Evolutionary conservation across 2,329 filamentous ascomycete species (phyloP).

Genomic region (Canariomyces notabilis): DNA sequence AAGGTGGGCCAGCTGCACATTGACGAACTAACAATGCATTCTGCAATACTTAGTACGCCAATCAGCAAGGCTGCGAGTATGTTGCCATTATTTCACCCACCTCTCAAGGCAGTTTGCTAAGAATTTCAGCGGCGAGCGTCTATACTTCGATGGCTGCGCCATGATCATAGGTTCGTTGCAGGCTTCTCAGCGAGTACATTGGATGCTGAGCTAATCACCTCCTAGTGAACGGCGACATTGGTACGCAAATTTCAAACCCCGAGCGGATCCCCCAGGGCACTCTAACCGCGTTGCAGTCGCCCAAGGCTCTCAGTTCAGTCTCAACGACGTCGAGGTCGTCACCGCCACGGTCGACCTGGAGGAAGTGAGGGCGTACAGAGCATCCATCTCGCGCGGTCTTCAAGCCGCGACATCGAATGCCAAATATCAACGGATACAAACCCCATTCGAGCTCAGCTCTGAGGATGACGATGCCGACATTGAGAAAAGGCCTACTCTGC

Average conservation of each 20-base stretch:
- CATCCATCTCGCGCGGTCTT: conserved; percentile 49
- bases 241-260: not conserved
- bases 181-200: too few species aligned
- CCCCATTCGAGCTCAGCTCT: conserved; percentile 30
- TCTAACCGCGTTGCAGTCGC: conserved; percentile 57
- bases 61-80: conserved; percentile 50
- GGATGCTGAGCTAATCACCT: not conserved
- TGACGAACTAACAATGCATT: not conserved
- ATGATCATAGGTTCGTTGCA: conserved; percentile 46
- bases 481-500: conserved; percentile 27
- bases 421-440: conserved; percentile 42
- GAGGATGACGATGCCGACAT: conserved; percentile 31
- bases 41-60: conserved; percentile 49
- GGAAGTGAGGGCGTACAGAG: conserved; percentile 60
- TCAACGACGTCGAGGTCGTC: conserved; percentile 61
- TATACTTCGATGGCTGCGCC: conserved; percentile 59
- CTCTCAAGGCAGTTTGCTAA: conserved; percentile 34
- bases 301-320: conserved; percentile 61
- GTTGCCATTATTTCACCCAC: not conserved
- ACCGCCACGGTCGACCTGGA: conserved; percentile 65
- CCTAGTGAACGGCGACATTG: conserved; percentile 43
- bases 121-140: conserved; percentile 47
- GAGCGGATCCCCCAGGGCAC: too few species aligned
- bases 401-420: conserved; percentile 48
- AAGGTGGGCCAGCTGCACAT: too few species aligned